Percentiles rank a stretch among this genome's conserved stretches.
phyloP scores from a whole-genome alignment of 2,329 filamentous ascomycete genomes.

The Apiospora saccharicola region DNA sequence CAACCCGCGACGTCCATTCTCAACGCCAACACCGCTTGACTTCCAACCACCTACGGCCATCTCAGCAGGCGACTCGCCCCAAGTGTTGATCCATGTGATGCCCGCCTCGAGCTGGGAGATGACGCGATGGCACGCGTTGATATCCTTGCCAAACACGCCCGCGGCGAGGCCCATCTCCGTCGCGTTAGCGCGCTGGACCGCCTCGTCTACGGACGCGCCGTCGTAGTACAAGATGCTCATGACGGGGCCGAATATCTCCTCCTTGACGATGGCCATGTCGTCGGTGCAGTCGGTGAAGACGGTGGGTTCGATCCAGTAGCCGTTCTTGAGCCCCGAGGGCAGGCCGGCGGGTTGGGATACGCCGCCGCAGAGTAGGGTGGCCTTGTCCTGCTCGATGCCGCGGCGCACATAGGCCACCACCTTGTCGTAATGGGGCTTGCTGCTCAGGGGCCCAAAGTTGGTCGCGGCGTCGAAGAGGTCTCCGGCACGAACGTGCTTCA shows the following conservation, averaged over 20 bases:
- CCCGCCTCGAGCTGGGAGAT: conserved; percentile 78
- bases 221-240: conserved; percentile 82
- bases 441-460: conserved; percentile 87
- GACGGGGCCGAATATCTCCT: conserved; percentile 91
- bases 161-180: conserved; percentile 83
- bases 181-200: conserved; percentile 75
- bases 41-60: conserved; percentile 96
- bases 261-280: conserved; percentile 77
- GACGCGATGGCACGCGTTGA: conserved; percentile 77
- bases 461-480: conserved; percentile 74
- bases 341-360: conserved; percentile 61
- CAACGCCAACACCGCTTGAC: conserved; percentile 84
- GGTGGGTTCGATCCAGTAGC: conserved; percentile 87
- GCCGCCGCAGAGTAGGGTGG: conserved; percentile 78
- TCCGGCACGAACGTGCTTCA: conserved; percentile 74
- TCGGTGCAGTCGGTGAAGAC: conserved; percentile 89
- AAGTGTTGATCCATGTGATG: conserved; percentile 92
- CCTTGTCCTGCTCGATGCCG: conserved; percentile 76
- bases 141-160: conserved; percentile 80
- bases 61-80: conserved; percentile 91
- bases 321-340: conserved; percentile 59
- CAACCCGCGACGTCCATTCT: conserved; percentile 83
- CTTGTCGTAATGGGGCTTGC: conserved; percentile 76
- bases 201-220: conserved; percentile 65
- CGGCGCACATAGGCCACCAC: conserved; percentile 79